Conservation (phyloP, 169 alveolate species). For the Cryptosporidium tyzzeri region DNA sequence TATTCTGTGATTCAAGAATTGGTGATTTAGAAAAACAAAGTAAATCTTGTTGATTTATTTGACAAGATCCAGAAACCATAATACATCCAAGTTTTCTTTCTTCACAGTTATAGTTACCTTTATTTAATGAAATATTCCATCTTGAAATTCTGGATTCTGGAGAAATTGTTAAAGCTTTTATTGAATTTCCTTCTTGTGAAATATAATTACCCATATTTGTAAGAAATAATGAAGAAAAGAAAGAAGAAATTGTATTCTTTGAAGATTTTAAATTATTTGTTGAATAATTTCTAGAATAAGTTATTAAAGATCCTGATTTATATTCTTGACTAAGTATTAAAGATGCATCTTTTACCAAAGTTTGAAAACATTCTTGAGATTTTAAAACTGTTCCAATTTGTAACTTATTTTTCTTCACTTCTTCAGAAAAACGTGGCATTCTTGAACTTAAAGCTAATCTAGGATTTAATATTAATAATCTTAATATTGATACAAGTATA, state of each 20-base stretch:
- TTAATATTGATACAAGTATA: constrained; percentile 80
- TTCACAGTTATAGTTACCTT: constrained; percentile 45
- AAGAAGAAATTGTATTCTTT: not conserved
- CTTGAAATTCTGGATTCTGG: constrained; percentile 24
- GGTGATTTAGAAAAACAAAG: constrained; percentile 48
- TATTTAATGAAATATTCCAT: constrained; percentile 34
- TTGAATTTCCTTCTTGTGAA: not conserved
- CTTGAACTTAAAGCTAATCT: constrained; percentile 74
- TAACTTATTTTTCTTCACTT: constrained; percentile 75
- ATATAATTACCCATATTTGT: not conserved
- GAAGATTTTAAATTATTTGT: not conserved
- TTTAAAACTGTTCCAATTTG: constrained; percentile 78
- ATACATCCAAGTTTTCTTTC: constrained; percentile 26
- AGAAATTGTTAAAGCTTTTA: constrained; percentile 10
- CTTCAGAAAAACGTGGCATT: constrained; percentile 81
- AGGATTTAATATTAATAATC: constrained; percentile 78
- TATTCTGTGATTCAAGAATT: not conserved
- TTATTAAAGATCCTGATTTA: constrained; percentile 1
- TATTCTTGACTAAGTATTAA: constrained; percentile 16
- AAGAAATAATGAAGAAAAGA: constrained; percentile 11
- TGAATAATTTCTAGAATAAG: constrained; percentile 1
- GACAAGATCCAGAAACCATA: constrained; percentile 16
- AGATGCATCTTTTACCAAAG: constrained; percentile 67
- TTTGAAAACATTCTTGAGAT: constrained; percentile 76
- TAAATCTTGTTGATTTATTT: constrained; percentile 6